Conservation (phyloP, 495 filamentous ascomycete species). For the Filosporella fistucella region DNA sequence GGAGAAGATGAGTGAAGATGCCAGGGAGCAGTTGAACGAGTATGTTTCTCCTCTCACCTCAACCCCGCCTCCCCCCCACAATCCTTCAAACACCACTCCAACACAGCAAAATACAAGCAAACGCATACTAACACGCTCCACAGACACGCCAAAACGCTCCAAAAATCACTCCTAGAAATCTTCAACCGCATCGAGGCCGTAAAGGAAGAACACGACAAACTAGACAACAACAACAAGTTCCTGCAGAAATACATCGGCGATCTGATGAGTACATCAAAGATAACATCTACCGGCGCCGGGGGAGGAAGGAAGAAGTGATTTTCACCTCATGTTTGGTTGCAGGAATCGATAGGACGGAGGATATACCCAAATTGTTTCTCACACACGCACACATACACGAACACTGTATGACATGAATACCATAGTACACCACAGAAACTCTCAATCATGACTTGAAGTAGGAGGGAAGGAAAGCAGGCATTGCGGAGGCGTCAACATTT, state of each 20-base stretch:
- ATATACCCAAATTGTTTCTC: no score
- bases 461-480: no score
- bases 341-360: no score
- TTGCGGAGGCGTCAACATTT: no score
- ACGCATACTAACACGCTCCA: neutral
- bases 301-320: no score
- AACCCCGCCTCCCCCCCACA: neutral
- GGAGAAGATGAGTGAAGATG: slow-evolving; percentile 77
- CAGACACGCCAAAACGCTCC: slow-evolving; percentile 83
- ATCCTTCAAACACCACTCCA: no score
- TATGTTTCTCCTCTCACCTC: slow-evolving; percentile 39
- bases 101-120: neutral
- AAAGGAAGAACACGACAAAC: slow-evolving; percentile 86
- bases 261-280: slow-evolving; percentile 76
- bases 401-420: no score
- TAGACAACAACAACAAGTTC: slow-evolving; percentile 92
- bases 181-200: slow-evolving; percentile 94
- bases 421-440: no score
- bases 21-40: slow-evolving; percentile 56
- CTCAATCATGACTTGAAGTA: no score
- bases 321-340: no score
- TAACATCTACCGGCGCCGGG: slow-evolving; percentile 52
- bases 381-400: no score
- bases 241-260: slow-evolving; percentile 87
- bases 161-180: slow-evolving; percentile 80